phyloP scores from a whole-genome alignment of 441 rosid species.

The Eugenia klotzschiana region DNA sequence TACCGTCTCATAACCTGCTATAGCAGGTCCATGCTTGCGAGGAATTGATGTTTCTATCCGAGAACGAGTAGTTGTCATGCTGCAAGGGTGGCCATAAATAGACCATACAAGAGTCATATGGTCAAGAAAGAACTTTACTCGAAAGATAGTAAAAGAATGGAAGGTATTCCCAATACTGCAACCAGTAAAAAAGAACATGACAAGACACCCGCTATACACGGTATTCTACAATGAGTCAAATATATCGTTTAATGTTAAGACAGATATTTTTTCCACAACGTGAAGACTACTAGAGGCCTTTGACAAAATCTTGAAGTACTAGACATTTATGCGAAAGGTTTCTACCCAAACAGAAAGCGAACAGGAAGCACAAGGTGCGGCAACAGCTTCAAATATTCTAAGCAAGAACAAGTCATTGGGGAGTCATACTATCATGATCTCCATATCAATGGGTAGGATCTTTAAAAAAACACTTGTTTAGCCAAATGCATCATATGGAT shows the following conservation, averaged over 20 bases:
- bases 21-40: constrained; percentile 94
- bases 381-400: background rate
- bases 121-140: background rate
- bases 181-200: background rate
- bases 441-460: background rate
- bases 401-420: background rate
- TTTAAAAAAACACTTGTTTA: background rate
- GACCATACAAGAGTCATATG: constrained; percentile 1
- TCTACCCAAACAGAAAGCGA: background rate
- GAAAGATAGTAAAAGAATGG: background rate
- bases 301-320: background rate
- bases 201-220: background rate
- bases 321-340: background rate
- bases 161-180: background rate
- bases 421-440: background rate
- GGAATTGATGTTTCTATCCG: constrained; percentile 88
- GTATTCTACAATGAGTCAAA: background rate
- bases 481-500: background rate
- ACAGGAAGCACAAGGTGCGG: background rate
- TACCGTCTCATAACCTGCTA: constrained; percentile 95
- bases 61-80: constrained; percentile 71
- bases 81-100: constrained; percentile 10
- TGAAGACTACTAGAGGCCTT: background rate
- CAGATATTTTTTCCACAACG: background rate
- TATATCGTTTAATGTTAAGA: background rate